Evolutionary conservation across 345 rosid genomes (phyloP), one percentile per base, ranked within the genome.

Genomic region (Pugionium dolabratum): DNA sequence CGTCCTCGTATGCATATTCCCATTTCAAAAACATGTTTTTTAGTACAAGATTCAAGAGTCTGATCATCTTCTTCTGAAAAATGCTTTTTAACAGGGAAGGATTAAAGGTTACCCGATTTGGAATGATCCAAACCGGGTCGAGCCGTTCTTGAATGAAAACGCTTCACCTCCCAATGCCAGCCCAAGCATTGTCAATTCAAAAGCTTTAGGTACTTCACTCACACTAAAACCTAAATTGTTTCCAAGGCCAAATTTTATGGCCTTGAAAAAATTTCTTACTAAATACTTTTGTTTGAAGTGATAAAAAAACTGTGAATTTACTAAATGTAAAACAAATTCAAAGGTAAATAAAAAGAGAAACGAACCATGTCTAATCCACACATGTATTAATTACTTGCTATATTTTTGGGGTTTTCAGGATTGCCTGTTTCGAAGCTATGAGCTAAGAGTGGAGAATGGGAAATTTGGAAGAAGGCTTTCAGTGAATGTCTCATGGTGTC

Each of bases 171-270:
- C 96, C 0, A 83, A 88, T 4, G 99, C 97, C 30, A 70, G 76
- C 70, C 97, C 97, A 28, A 94, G 99, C 84, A 83, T 90, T 18
- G 95, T 90, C 76, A 94, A 94, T 60, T 75, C 99, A 4, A 94
- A 88, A 72, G 85, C 90, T 64, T 74, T 94, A 52, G 88, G 96
- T 87, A 33, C 34, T 62, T 4, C 37, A 30, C 30, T 43, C 53
- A 26, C 2, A 18, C 6, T 11, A 3, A 11, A 1, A 11, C 4
- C 5, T 50, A 29, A 11, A 43, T 6, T 32, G 35, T 36, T 11
- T 47, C 64, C 64, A 6, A 3, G n/a, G 25, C 9, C 7, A 37
- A 2, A 36, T 27, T 18, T 18, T 18, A 18, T 18, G 18, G 0
- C 18, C 18, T 18, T 18, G 18, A 18, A 18, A 18, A 18, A 18